Conservation (phyloP, 352 stramenopile species). For the Globisporangium radiosum region DNA sequence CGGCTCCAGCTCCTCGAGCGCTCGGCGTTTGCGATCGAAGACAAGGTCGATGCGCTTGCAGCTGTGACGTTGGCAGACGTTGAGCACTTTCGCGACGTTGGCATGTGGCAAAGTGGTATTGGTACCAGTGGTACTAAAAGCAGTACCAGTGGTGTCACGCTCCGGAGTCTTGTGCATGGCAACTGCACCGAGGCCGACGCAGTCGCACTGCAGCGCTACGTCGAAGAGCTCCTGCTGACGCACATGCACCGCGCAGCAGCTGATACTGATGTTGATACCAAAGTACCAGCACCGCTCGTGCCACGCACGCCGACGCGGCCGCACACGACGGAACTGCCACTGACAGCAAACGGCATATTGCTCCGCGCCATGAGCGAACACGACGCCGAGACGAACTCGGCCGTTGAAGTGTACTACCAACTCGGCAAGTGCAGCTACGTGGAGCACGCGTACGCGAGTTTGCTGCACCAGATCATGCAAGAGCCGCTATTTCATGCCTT, state of each 20-base stretch:
- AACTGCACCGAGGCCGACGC: conserved; percentile 43
- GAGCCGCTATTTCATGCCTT: conserved; percentile 81
- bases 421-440: conserved; percentile 41
- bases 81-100: conserved; percentile 15
- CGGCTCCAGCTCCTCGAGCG: conserved; percentile 64
- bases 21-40: conserved; percentile 43
- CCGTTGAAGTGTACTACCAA: conserved; percentile 84
- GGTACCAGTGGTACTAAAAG: not conserved
- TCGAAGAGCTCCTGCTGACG: conserved; percentile 24
- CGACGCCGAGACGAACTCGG: conserved; percentile 64
- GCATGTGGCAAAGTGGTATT: conserved; percentile 16
- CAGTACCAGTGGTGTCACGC: not conserved
- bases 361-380: conserved; percentile 59
- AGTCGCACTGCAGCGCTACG: conserved; percentile 23
- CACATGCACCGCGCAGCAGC: conserved; percentile 12
- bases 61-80: conserved; percentile 21
- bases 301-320: conserved; percentile 23
- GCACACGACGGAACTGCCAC: conserved; percentile 42
- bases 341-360: conserved; percentile 50
- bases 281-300: conserved; percentile 2
- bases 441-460: conserved; percentile 53
- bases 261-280: not conserved
- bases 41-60: conserved; percentile 46
- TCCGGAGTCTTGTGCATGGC: conserved; percentile 53
- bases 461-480: conserved; percentile 72